These are phyloP conservation scores for Xylariales sp. DNA, from an alignment of 2,329 filamentous ascomycete species.

Conservation along the genomic window DNA sequence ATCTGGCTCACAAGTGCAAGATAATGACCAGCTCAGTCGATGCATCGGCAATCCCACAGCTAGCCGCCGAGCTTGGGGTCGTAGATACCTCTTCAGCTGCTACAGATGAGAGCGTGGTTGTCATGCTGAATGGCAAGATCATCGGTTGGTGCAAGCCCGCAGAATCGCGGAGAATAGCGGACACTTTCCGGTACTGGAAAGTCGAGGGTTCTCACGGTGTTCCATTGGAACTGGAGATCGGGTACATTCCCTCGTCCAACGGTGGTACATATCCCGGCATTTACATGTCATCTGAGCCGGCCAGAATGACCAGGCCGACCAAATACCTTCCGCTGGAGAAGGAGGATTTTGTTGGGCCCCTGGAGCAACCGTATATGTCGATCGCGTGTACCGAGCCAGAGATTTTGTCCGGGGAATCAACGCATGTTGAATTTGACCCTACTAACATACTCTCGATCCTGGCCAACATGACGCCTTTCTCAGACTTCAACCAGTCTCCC, in stretches of 20 bases:
- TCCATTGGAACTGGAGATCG: conserved; percentile 82
- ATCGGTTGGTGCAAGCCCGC: conserved; percentile 86
- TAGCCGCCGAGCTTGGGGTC: conserved; percentile 77
- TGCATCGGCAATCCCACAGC: conserved; percentile 65
- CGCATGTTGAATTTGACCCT: conserved; percentile 88
- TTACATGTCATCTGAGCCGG: conserved; percentile 83
- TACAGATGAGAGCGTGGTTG: conserved; percentile 76
- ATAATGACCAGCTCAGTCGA: conserved; percentile 75
- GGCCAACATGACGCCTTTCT: conserved; percentile 98
- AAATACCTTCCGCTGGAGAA: conserved; percentile 86
- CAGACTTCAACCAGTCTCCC: conserved; percentile 96
- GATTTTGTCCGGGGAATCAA: conserved; percentile 80
- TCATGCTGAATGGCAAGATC: conserved; percentile 86
- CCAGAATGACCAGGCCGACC: conserved; percentile 85
- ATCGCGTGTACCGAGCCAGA: conserved; percentile 90
- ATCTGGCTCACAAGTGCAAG: conserved; percentile 91
- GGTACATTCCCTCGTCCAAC: conserved; percentile 80
- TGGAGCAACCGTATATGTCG: conserved; percentile 97
- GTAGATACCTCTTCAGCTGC: conserved; percentile 71
- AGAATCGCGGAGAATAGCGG: conserved; percentile 74
- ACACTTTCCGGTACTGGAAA: conserved; percentile 92
- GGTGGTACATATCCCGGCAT: conserved; percentile 95
- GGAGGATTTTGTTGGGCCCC: conserved; percentile 83
- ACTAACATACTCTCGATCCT: conserved; percentile 97
- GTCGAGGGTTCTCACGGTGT: conserved; percentile 79